These are phyloP conservation scores for Lavandula angustifolia DNA, from an alignment of 257 asterid genomes.

Conservation along the genomic window DNA sequence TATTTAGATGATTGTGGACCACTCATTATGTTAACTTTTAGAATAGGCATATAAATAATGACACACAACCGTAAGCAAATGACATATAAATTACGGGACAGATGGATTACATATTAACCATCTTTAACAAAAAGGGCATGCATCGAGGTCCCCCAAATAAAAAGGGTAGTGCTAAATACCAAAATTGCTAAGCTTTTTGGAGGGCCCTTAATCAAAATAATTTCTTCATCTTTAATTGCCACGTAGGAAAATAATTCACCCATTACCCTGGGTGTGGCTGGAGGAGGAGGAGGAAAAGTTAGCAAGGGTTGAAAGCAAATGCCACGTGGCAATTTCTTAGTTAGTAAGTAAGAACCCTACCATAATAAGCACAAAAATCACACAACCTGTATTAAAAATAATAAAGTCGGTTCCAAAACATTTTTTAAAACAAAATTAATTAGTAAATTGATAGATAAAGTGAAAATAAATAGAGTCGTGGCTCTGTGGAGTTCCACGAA, in stretches of 20 bases:
- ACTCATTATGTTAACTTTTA: too few relatives aligned
- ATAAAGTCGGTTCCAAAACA: too few relatives aligned
- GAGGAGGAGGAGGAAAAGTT: not conserved
- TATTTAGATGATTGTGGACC: too few relatives aligned
- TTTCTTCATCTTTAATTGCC: conserved; percentile 31
- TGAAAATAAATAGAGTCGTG: too few relatives aligned
- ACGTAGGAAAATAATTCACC: conserved; percentile 26
- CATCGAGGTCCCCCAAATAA: conserved; percentile 16
- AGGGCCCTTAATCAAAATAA: conserved; percentile 36
- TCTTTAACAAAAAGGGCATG: conserved; percentile 17
- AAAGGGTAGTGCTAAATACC: conserved; percentile 27
- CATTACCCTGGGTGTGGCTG: conserved; percentile 27
- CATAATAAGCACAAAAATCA: not conserved
- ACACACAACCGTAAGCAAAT: too few relatives aligned
- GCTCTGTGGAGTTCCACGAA: too few relatives aligned
- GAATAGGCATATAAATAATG: too few relatives aligned
- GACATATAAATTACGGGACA: too few relatives aligned
- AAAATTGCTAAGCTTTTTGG: conserved; percentile 20
- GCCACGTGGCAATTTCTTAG: conserved; percentile 57
- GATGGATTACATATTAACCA: not conserved
- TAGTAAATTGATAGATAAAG: too few relatives aligned
- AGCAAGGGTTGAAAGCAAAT: conserved; percentile 4
- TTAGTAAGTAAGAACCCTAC: conserved; percentile 48
- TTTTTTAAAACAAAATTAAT: too few relatives aligned
- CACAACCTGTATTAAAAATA: not conserved